Evolutionary conservation across 371 early-diverging fungal species (phyloP).

Genomic region (Haplosporangium sp.): DNA sequence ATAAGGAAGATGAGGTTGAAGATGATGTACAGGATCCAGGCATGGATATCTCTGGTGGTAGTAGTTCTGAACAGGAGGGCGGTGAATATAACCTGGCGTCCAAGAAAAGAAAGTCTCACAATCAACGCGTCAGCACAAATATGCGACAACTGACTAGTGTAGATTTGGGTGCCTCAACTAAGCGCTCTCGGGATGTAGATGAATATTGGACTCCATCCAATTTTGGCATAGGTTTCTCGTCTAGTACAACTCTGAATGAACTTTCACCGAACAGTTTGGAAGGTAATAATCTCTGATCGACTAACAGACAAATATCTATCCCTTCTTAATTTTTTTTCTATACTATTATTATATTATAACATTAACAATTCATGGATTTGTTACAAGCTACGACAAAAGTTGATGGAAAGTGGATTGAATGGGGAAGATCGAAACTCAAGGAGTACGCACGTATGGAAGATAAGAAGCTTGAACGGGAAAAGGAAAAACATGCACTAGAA

Average conservation of each 20-base stretch:
- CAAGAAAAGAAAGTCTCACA: background rate
- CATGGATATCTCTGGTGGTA: background rate
- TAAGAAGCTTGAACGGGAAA: background rate
- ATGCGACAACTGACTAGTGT: background rate
- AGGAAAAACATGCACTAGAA: background rate
- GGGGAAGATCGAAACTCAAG: background rate
- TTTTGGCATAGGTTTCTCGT: background rate
- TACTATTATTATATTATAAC: background rate
- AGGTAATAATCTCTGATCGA: background rate
- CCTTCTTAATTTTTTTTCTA: too few relatives aligned
- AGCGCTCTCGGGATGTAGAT: background rate
- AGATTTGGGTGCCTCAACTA: too few relatives aligned
- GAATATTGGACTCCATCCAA: background rate
- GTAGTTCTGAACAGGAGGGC: background rate
- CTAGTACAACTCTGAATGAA: background rate
- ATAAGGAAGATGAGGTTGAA: background rate
- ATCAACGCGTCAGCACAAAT: background rate
- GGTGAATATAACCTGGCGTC: background rate
- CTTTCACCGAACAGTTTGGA: background rate
- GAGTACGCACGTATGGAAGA: background rate
- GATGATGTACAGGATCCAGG: background rate
- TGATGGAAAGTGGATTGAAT: background rate
- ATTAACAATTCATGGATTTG: background rate
- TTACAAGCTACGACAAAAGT: background rate
- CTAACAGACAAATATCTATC: too few relatives aligned